Base-by-base conservation (phyloP, 208 protist genomes). In the Endotrypanum monterogeii region DNA sequence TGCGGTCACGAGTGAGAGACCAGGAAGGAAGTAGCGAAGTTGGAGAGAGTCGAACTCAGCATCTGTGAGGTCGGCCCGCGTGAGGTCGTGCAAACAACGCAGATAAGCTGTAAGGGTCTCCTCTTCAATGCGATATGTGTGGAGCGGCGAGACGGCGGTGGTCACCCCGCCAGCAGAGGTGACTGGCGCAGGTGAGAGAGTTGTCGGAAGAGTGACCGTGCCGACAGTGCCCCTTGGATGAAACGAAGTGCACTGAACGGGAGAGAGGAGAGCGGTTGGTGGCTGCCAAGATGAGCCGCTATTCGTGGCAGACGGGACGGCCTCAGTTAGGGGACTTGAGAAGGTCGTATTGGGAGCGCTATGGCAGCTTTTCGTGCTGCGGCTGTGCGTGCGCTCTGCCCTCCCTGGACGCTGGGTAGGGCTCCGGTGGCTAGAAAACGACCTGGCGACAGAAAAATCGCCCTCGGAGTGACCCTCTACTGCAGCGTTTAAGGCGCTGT, bases 1-100 rank as follows among this genome's bases (percentile, higher is more conserved):
- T 14, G 66, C 25, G 50, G 46, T 72, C 23, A 46, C 56, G n/a
- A 78, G 44, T 28, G 79, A 74, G 41, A 92, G 80, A 18, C 88
- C 88, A 56, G 88, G 88, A 16, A 92, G 79, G 54, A 83, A 82
- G 73, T 88, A 92, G 5, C 71, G 77, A 46, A 92, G 70, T 18
- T 73, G 75, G 66, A 86, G 48, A 16, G 66, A 76, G 51, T 89
- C 78, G 71, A 92, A 87, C 65, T 89, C 88, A 20, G 70, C 74
- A 18, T 87, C 83, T 16, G 76, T 85, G 73, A 88, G 80, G 35
- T 73, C 54, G 16, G 77, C 30, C 28, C 66, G 72, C 25, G 75
- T n/a, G 18, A 89, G 60, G 44, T 50, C 71, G 63, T 71, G 73
- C 0, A 92, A 67, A 55, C 83, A 86, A 50, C 73, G 74, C 7